Conservation (phyloP, 106 monocot species). For the Vanilla planifolia region DNA sequence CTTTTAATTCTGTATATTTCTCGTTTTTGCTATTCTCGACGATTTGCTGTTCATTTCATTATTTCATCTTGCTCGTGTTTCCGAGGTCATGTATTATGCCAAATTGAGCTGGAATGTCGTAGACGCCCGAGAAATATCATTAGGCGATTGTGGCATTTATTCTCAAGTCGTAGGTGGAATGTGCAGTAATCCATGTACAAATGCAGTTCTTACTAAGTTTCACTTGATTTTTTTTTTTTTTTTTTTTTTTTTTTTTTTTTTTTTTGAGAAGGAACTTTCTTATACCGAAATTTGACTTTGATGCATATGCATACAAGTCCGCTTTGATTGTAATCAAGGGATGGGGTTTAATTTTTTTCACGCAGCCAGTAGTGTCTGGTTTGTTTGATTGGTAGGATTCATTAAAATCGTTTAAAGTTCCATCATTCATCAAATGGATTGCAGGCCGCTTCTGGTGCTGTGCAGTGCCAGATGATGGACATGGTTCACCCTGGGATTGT, state of each 20-base stretch:
- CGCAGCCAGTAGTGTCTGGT: neutral
- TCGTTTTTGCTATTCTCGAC: neutral
- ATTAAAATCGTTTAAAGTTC: too few species aligned
- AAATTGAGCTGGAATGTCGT: neutral
- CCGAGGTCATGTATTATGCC: neutral
- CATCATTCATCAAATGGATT: neutral
- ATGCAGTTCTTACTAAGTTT: neutral
- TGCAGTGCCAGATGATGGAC: slow-evolving; percentile 94
- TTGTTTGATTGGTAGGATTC: slow-evolving; percentile 5
- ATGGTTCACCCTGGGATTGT: slow-evolving; percentile 80
- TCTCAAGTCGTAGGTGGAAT: neutral
- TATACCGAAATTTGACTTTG: too few species aligned
- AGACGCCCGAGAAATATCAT: too few species aligned
- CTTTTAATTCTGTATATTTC: neutral
- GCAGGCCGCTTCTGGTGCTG: slow-evolving; percentile 88
- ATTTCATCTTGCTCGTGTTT: neutral
- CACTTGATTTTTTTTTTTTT: neutral
- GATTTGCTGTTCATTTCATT: neutral
- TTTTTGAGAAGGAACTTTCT: neutral
- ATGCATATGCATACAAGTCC: too few species aligned
- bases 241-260: neutral
- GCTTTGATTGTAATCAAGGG: neutral
- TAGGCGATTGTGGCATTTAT: neutral
- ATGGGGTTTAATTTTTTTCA: neutral
- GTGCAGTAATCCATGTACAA: neutral